Evolutionary conservation across 192 early-diverging fungal species (phyloP).

Genomic region (Dissophora globulifera): DNA sequence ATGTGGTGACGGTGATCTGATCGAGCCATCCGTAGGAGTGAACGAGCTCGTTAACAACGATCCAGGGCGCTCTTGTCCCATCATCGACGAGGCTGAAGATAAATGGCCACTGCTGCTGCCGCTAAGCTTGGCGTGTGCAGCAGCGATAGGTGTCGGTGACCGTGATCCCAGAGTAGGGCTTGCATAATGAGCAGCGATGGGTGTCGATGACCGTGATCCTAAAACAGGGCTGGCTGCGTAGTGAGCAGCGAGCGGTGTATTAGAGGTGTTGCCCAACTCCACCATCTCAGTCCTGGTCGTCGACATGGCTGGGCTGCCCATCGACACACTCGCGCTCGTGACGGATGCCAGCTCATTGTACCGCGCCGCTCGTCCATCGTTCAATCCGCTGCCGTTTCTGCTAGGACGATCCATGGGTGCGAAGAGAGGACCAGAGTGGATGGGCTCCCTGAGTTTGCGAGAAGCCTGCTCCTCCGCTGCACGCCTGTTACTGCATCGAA

Average conservation of each 20-base stretch:
- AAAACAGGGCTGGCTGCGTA: neutral
- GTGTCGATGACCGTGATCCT: constrained; percentile 2
- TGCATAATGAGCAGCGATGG: neutral
- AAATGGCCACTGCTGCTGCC: neutral
- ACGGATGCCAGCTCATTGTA: constrained; percentile 45
- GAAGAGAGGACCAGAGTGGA: constrained; percentile 32
- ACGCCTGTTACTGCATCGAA: constrained; percentile 39
- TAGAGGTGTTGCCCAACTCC: constrained; percentile 3
- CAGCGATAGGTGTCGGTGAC: constrained; percentile 38
- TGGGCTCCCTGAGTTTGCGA: constrained; percentile 30
- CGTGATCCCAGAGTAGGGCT: too few species aligned
- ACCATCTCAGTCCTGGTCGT: constrained; percentile 31
- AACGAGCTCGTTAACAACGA: constrained; percentile 44
- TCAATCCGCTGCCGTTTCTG: neutral
- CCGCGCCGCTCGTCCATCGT: neutral
- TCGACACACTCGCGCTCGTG: constrained; percentile 13
- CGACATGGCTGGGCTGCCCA: constrained; percentile 21
- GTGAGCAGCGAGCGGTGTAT: too few species aligned
- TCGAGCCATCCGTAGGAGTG: constrained; percentile 17
- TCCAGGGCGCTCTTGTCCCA: constrained; percentile 10
- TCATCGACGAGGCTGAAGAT: neutral
- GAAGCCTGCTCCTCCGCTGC: constrained; percentile 12
- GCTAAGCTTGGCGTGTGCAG: constrained; percentile 11
- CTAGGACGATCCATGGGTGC: constrained; percentile 18
- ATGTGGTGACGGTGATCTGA: neutral